Evolutionary conservation across 2,329 filamentous ascomycete genomes (phyloP), one percentile per base, ranked within the genome.

Genomic region (Erysiphe pulchra): DNA sequence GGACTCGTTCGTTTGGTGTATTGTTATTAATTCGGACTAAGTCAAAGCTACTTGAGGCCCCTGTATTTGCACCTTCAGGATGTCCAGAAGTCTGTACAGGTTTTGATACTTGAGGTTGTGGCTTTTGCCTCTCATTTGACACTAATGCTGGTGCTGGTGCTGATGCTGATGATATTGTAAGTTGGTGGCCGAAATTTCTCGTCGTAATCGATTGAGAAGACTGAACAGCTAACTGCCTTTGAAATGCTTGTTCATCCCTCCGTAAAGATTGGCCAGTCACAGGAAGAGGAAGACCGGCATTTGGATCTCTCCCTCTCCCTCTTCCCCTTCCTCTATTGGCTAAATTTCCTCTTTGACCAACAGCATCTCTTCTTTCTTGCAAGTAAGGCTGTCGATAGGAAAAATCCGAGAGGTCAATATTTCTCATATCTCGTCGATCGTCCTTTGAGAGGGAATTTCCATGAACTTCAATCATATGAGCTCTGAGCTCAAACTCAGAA

Each of bases 401-500:
- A 56, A 98, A 95, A 17, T 72, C 71, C 0, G 85, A 82, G 51
- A 98, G 77, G 57, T 95, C 82, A 6, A 98, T 86, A 20, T 79
- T 64, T 44, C 86, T 72, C 4, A 84, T 82, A 59, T 94, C 87
- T 55, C 84, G 70, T 47, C 85, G 69, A 1, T 80, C 76, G 52
- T 87, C 80, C 56, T 92, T 94, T 9, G 84, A 83, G 20, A 92
- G 60, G 0, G 77, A 73, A 53, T 77, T 75, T 0, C 77, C 83
- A 57, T 98, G 90, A 46, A 77, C 73, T 53, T 80, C 78, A 10
- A 98, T 63, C 59, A 92, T 83, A 62, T 98, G 90, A 2, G 80
- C 90, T 60, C 95, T 92, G 42, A 98, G 64, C 56, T 98, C 90
- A 67, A 98, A 77, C 56, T 94, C 83, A 0, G 85, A 86, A 46